Evolutionary conservation across 495 filamentous ascomycete genomes (phyloP).

Genomic region (Penicillium nucicola): DNA sequence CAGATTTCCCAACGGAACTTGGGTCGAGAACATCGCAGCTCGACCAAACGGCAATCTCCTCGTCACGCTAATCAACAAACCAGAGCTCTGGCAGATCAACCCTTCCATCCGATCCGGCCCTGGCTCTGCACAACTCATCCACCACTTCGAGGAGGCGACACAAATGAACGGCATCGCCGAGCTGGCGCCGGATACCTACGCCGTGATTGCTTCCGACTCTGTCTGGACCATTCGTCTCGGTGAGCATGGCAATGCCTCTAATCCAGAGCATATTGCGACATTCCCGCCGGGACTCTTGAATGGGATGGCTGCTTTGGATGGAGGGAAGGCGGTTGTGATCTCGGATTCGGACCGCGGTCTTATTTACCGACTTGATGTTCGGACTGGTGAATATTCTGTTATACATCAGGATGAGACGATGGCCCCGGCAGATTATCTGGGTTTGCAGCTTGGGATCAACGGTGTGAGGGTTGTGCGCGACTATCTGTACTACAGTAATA

Average conservation of each 20-base stretch:
- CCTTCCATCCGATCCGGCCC: constrained; percentile 21
- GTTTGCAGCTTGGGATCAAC: constrained; percentile 27
- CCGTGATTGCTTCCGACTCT: constrained; percentile 27
- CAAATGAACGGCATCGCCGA: constrained; percentile 30
- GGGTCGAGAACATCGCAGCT: constrained; percentile 46
- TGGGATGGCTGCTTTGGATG: not conserved
- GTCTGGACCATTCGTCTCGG: constrained; percentile 32
- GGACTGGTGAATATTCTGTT: constrained; percentile 29
- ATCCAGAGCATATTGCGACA: not conserved
- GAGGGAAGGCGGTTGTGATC: constrained; percentile 15
- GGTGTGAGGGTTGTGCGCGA: constrained; percentile 25
- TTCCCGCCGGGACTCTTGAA: not conserved
- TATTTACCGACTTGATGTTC: constrained; percentile 34
- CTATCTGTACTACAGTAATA: constrained; percentile 38
- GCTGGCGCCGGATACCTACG: constrained; percentile 24
- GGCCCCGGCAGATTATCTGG: constrained; percentile 20
- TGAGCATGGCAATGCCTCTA: too few species aligned
- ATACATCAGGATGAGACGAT: constrained; percentile 35
- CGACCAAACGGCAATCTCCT: constrained; percentile 44
- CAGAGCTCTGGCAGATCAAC: constrained; percentile 19
- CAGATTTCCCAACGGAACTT: constrained; percentile 30
- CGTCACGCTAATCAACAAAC: constrained; percentile 34
- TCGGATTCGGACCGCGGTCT: constrained; percentile 35
- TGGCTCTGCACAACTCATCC: not conserved
- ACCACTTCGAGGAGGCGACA: constrained; percentile 6